A percentile compares a stretch with the other conserved stretches of the same genome.
These are phyloP conservation scores for Melampsora larici-populina DNA, from an alignment of 1,284 basidiomycete genomes.

Conservation along the genomic window DNA sequence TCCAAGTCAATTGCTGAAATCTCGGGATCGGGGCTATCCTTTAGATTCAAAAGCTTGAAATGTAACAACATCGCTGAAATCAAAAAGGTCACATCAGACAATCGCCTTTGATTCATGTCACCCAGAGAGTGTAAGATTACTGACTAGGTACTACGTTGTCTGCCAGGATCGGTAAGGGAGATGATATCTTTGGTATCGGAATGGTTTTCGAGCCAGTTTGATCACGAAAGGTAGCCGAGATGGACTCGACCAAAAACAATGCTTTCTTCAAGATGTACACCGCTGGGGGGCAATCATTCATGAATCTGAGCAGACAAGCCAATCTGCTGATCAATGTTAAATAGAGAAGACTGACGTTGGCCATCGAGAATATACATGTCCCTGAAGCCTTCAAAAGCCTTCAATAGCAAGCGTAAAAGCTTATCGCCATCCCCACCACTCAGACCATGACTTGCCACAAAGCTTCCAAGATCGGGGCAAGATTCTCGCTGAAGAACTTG, in stretches of 20 bases:
- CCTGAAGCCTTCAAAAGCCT: conserved; percentile 27
- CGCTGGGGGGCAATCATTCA: conserved; percentile 8
- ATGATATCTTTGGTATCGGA: conserved; percentile 19
- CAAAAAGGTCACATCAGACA: neutral
- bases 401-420: conserved; percentile 16
- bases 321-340: neutral
- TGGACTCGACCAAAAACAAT: conserved; percentile 21
- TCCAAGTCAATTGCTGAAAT: neutral
- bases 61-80: conserved; percentile 23
- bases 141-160: conserved; percentile 30
- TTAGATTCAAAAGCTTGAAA: conserved; percentile 14
- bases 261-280: conserved; percentile 29
- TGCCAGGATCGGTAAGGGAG: conserved; percentile 28
- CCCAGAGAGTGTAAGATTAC: neutral
- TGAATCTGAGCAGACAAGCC: neutral
- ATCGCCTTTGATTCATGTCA: neutral
- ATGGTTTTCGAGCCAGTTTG: conserved; percentile 12
- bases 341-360: neutral
- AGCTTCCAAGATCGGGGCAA: conserved; percentile 33
- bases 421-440: conserved; percentile 26
- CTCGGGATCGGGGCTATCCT: conserved; percentile 1
- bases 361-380: conserved; percentile 38
- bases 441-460: conserved; percentile 15
- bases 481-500: conserved; percentile 18
- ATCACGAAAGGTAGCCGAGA: conserved; percentile 8